A percentile compares a stretch with the other conserved stretches of the same genome.
Conservation (phyloP, 805 yeast species). For the Barnettozyma pratensis region DNA sequence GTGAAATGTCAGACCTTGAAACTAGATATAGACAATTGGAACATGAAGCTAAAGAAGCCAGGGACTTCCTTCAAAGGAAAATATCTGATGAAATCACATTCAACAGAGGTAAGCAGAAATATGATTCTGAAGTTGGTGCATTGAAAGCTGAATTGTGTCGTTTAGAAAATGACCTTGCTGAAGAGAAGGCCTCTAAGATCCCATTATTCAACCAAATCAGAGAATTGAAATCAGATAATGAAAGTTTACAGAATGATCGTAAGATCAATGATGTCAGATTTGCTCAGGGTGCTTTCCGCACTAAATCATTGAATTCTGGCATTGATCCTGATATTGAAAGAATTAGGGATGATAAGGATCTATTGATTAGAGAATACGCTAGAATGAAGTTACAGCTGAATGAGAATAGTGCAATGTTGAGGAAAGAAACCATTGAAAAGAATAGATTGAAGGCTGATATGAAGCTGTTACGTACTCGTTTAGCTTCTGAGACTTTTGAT, state of each 20-base stretch:
- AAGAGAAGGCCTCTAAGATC: constrained; percentile 28
- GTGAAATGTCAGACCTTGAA: constrained; percentile 22
- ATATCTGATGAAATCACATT: constrained; percentile 39
- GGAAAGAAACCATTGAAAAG: constrained; percentile 39
- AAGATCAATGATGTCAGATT: constrained; percentile 16
- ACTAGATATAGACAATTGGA: constrained; percentile 34
- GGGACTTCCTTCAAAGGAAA: constrained; percentile 35
- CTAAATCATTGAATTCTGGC: constrained; percentile 19
- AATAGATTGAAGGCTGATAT: constrained; percentile 50
- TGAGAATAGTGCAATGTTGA: constrained; percentile 44
- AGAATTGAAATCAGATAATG: constrained; percentile 30
- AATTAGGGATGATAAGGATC: constrained; percentile 23
- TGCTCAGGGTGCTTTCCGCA: constrained; percentile 23
- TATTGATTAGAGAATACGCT: constrained; percentile 36
- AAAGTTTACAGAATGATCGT: constrained; percentile 23
- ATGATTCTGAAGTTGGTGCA: constrained; percentile 35
- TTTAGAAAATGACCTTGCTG: constrained; percentile 17
- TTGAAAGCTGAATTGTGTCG: constrained; percentile 27
- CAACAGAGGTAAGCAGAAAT: constrained; percentile 39
- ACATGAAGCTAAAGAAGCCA: constrained; percentile 40
- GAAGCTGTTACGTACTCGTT: constrained; percentile 52
- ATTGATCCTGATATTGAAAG: constrained; percentile 20
- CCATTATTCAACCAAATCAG: constrained; percentile 24
- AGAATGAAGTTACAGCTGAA: constrained; percentile 45
- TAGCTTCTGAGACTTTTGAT: constrained; percentile 62